Evolutionary conservation across 2,329 filamentous ascomycete species (phyloP), one percentile per base, ranked within the genome.

Genomic region (Mollisia scopiformis): DNA sequence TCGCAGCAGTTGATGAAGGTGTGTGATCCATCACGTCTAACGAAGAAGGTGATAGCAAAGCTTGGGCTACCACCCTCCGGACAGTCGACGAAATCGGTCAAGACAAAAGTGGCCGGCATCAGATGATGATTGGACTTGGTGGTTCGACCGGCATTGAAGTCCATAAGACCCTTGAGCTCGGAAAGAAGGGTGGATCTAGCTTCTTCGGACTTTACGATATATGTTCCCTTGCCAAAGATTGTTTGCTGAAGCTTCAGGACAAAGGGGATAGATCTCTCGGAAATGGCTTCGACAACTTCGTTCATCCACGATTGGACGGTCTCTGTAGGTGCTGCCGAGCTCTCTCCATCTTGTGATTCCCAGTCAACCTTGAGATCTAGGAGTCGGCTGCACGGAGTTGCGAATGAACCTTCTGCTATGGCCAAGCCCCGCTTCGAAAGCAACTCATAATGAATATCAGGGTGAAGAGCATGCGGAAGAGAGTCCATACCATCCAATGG

Each of bases 1-100:
- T 55, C 53, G 7, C 35, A 27, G 16, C 53, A 55, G 14, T 37
- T 25, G 8, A 55, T 43, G 35, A 55, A 55, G 2, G 19, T 10
- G 7, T 31, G 21, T 2, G 35, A 13, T 25, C 53, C 53, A 43
- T 35, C 21, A n/a, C 37, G 35, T 31, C 37, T 43, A 14, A 55
- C 25, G 23, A 55, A 55, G 35, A 55, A 55, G 23, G 53, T 55
- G 27, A 55, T 41, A 6, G 53, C 53, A n/a, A 30, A 46, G 28
- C 35, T 55, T 7, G 39, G 16, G 16, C 14, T 31, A 16, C 10
- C n/a, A n/a, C 10, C 11, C 19, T 30, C 23, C 10, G 23, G 28
- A 25, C 39, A 23, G 21, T 28, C 23, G 27, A 55, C 19, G 25
- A 41, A 46, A 21, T 55, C 19, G 13, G 37, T 55, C 23, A 55